These are phyloP conservation scores for Calonectria fujianensis DNA, from an alignment of 2,329 filamentous ascomycete genomes.

Conservation along the genomic window DNA sequence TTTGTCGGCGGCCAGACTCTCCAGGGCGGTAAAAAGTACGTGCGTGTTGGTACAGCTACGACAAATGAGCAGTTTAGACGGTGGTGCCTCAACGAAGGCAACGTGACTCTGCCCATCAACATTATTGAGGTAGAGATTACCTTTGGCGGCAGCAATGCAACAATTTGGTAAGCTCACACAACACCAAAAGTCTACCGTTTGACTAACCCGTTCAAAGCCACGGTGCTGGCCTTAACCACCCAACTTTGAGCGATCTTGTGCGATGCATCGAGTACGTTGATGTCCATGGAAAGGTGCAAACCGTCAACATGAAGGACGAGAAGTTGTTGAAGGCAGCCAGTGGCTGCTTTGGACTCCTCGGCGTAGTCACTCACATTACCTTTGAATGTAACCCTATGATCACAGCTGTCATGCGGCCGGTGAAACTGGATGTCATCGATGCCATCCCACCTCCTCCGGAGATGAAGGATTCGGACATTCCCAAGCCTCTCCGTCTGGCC, in stretches of 20 bases:
- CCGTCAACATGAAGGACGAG: constrained; percentile 24
- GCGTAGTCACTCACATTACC: constrained; percentile 42
- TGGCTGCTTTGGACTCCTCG: constrained; percentile 41
- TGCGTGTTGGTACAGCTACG: constrained; percentile 35
- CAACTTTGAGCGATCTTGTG: constrained; percentile 40
- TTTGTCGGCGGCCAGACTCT: constrained; percentile 19
- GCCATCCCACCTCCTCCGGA: constrained; percentile 39
- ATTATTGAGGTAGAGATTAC: constrained; percentile 43
- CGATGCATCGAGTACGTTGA: constrained; percentile 43
- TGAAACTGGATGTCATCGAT: constrained; percentile 39
- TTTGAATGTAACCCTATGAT: constrained; percentile 39
- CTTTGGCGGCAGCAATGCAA: constrained; percentile 39
- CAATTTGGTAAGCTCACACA: constrained; percentile 17
- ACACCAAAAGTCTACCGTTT: background rate
- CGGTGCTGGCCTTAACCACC: constrained; percentile 36
- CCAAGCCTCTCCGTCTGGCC: constrained; percentile 26
- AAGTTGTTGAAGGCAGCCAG: constrained; percentile 37
- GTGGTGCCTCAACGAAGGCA: constrained; percentile 36
- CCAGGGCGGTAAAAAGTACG: constrained; percentile 30
- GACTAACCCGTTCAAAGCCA: constrained; percentile 16
- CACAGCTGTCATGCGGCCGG: constrained; percentile 29
- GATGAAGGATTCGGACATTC: constrained; percentile 33
- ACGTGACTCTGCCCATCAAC: constrained; percentile 39
- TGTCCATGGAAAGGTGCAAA: constrained; percentile 28
- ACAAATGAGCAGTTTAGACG: constrained; percentile 40